Percentiles rank a stretch among this genome's conserved stretches.
These are phyloP conservation scores for Aspergillus ostianus DNA, from an alignment of 495 filamentous ascomycete genomes.

Conservation along the genomic window DNA sequence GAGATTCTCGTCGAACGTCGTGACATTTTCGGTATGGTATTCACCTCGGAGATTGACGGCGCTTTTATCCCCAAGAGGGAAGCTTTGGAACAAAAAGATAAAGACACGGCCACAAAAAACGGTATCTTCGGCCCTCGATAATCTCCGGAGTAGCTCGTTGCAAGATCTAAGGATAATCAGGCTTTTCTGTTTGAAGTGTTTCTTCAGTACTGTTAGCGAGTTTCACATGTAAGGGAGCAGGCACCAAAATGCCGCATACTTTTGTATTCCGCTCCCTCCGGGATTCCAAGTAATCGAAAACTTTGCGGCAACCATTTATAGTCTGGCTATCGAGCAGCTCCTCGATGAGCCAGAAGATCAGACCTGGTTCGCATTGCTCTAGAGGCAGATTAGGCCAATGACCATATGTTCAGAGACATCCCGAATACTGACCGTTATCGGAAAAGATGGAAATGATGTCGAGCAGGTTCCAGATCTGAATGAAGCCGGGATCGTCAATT, in stretches of 20 bases:
- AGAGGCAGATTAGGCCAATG: conserved; percentile 25
- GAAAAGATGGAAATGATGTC: conserved; percentile 86
- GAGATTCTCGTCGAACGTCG: conserved; percentile 67
- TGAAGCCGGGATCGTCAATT: conserved; percentile 72
- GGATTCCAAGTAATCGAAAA: conserved; percentile 94
- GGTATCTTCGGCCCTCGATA: conserved; percentile 92
- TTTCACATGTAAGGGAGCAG: not conserved
- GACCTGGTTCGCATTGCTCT: conserved; percentile 80
- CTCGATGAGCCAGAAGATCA: conserved; percentile 88
- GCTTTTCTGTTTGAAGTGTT: conserved; percentile 81
- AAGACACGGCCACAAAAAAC: conserved; percentile 96
- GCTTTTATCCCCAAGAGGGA: conserved; percentile 91
- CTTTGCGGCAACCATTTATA: conserved; percentile 80
- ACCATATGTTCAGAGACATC: not conserved
- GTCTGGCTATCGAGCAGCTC: conserved; percentile 95
- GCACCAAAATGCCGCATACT: conserved; percentile 29
- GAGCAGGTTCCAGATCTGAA: conserved; percentile 86
- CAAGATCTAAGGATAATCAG: conserved; percentile 86
- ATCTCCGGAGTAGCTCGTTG: conserved; percentile 87
- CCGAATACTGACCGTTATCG: conserved; percentile 58
- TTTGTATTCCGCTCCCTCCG: conserved; percentile 81
- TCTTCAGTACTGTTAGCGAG: conserved; percentile 36
- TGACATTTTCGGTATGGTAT: conserved; percentile 94
- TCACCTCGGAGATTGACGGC: conserved; percentile 96
- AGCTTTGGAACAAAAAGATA: conserved; percentile 97